Evolutionary conservation across 2,329 filamentous ascomycete genomes (phyloP).

Genomic region (Stemphylium beticola): DNA sequence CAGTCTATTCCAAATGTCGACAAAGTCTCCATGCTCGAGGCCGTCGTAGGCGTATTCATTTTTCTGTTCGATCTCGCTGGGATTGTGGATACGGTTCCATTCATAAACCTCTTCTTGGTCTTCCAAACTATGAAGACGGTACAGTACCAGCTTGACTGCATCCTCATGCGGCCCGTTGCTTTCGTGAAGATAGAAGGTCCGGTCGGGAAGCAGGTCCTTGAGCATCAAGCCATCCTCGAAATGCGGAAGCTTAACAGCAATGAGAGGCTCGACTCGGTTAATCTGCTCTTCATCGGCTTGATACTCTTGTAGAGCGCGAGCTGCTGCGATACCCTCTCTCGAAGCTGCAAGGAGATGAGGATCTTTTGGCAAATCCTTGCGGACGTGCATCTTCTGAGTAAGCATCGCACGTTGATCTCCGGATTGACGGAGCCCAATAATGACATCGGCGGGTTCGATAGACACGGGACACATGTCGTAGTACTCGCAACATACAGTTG

Average conservation of each 20-base stretch:
- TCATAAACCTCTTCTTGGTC: background rate
- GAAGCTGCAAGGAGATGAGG: background rate
- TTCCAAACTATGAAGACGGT: background rate
- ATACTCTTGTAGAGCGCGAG: background rate
- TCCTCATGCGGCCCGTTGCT: background rate
- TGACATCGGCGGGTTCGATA: background rate
- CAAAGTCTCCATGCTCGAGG: background rate
- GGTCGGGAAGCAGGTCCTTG: background rate
- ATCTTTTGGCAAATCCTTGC: background rate
- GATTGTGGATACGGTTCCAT: too few relatives aligned
- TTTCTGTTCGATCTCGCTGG: background rate
- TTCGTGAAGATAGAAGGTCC: background rate
- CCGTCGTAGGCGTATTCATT: background rate
- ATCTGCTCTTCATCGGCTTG: background rate
- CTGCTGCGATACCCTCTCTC: background rate
- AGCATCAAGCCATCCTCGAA: background rate
- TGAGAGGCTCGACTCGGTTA: background rate
- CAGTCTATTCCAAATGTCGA: background rate
- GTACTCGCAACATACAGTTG: too few relatives aligned
- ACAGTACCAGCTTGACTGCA: background rate
- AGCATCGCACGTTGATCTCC: background rate
- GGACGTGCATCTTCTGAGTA: background rate
- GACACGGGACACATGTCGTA: background rate
- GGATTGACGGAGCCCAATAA: background rate
- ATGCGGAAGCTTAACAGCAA: background rate